A percentile compares a stretch with the other conserved stretches of the same genome.
Evolutionary conservation across 2,329 filamentous ascomycete species (phyloP).

Genomic region (Emergomyces pasteurianus): DNA sequence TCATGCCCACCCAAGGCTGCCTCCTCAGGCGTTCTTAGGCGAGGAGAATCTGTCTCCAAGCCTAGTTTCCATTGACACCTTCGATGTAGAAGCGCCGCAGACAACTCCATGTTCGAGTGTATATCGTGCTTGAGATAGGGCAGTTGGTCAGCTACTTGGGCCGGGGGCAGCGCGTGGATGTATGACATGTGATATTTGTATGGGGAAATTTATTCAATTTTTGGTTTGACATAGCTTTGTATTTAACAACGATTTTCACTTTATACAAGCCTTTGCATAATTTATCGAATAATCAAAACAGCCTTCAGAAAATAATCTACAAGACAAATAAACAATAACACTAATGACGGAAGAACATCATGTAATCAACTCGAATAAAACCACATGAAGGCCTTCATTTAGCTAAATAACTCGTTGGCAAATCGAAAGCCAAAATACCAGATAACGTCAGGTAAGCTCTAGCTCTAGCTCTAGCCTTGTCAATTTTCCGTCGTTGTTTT

Average conservation of each 20-base stretch:
- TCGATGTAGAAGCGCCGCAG: neutral
- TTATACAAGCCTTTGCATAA: neutral
- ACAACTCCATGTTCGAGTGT: neutral
- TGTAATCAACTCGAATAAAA: no score
- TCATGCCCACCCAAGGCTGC: neutral
- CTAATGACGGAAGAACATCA: no score
- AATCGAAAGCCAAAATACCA: no score
- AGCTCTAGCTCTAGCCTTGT: no score
- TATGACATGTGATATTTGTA: neutral
- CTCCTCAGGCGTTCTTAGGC: neutral
- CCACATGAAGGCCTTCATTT: no score
- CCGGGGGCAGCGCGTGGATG: neutral
- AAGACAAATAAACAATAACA: no score
- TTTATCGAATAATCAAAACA: no score
- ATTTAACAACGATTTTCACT: neutral
- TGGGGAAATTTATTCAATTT: neutral
- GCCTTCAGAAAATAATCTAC: no score
- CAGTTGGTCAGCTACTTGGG: neutral
- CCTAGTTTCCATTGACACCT: neutral
- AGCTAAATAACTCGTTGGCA: no score
- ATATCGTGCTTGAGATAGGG: neutral
- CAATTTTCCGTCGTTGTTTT: no score
- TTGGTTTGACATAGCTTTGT: neutral
- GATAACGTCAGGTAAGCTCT: no score
- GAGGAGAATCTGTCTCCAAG: neutral